A percentile compares a stretch with the other conserved stretches of the same genome.
Conservation (phyloP, 2,329 filamentous ascomycete genomes). For the Dactylellina drechsleri region DNA sequence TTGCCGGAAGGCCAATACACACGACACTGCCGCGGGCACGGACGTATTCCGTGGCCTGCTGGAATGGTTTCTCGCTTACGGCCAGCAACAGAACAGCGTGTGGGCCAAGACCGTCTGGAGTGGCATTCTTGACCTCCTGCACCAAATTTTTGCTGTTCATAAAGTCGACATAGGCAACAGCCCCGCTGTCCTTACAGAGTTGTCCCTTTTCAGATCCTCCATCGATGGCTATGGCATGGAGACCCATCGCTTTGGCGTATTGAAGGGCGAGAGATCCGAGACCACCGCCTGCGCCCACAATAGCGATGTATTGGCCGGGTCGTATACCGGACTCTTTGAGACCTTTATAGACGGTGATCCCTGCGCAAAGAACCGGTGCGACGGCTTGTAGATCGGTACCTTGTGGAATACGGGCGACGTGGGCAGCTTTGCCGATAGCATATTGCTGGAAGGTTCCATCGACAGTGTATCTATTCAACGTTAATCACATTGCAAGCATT, state of each 20-base stretch:
- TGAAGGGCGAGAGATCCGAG: constrained; percentile 73
- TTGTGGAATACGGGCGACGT: constrained; percentile 84
- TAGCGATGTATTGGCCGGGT: constrained; percentile 80
- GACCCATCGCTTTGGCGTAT: constrained; percentile 90
- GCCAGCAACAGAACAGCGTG: constrained; percentile 89
- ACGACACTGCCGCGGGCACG: constrained; percentile 83
- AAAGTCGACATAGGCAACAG: constrained; percentile 82
- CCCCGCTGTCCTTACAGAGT: constrained; percentile 76
- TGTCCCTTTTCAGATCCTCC: constrained; percentile 81
- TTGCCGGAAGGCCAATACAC: constrained; percentile 86
- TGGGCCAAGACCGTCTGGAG: constrained; percentile 81
- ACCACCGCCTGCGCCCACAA: constrained; percentile 87
- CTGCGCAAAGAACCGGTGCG: constrained; percentile 82
- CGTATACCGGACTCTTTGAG: constrained; percentile 81
- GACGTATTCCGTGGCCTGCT: constrained; percentile 89
- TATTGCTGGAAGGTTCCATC: constrained; percentile 96
- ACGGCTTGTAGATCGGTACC: constrained; percentile 79
- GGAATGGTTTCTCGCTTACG: constrained; percentile 90
- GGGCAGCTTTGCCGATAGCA: constrained; percentile 83
- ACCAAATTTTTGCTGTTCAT: constrained; percentile 78
- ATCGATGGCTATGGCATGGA: constrained; percentile 83
- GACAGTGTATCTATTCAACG: constrained; percentile 68
- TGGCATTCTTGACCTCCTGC: constrained; percentile 82
- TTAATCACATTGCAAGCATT: too few species aligned
- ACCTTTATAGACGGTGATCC: constrained; percentile 91